These are phyloP conservation scores for Bruguiera parviflora DNA, from an alignment of 345 rosid genomes.

Conservation along the genomic window DNA sequence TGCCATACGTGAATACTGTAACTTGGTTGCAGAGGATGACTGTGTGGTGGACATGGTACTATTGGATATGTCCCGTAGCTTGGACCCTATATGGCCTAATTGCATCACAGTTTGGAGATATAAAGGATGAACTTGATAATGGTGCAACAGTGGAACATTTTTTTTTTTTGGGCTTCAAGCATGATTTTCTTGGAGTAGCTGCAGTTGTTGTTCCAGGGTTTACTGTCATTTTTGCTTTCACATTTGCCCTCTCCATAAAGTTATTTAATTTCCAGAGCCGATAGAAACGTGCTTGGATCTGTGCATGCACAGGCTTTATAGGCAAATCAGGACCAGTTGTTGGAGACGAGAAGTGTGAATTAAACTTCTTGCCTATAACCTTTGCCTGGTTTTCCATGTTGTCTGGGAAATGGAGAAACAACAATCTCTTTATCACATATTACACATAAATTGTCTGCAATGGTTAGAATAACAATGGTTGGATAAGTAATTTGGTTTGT, in stretches of 20 bases:
- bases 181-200: conserved; percentile 23
- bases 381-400: no score
- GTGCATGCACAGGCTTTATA: background rate
- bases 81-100: conserved; percentile 35
- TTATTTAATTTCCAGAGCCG: conserved; percentile 27
- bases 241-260: conserved; percentile 21
- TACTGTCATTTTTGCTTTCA: conserved; percentile 21
- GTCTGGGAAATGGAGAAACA: no score
- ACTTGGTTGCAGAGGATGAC: conserved; percentile 25
- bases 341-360: background rate
- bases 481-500: no score
- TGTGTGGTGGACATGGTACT: conserved; percentile 34
- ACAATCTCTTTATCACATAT: no score
- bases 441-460: no score
- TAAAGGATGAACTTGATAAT: conserved; percentile 5
- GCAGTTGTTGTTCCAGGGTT: conserved; percentile 19
- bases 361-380: no score
- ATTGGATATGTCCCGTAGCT: conserved; percentile 25
- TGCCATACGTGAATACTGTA: background rate
- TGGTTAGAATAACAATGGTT: no score
- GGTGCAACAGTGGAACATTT: conserved; percentile 17
- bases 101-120: conserved; percentile 31
- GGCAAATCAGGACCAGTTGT: background rate
- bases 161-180: conserved; percentile 21
- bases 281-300: background rate